Evolutionary conservation across 345 rosid genomes (phyloP).

Genomic region (Brassica rapa): DNA sequence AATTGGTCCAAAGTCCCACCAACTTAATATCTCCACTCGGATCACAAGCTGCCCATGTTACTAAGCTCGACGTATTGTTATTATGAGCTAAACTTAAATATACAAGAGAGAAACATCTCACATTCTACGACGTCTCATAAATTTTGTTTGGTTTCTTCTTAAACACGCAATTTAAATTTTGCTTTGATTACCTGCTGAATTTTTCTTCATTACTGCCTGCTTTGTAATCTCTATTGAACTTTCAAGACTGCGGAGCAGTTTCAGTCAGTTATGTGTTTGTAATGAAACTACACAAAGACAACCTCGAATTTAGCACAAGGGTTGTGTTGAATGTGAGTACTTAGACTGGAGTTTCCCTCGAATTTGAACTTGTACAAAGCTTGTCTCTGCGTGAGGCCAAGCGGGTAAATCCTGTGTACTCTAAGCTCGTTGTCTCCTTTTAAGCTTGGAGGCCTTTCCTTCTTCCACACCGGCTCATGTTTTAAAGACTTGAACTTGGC

Average conservation of each 20-base stretch:
- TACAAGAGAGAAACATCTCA: not conserved
- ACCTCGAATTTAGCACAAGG: slow-evolving; percentile 87
- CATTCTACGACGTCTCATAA: not conserved
- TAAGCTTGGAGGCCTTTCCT: slow-evolving; percentile 78
- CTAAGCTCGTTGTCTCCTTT: slow-evolving; percentile 65
- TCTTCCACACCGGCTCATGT: slow-evolving; percentile 78
- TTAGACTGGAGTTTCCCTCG: slow-evolving; percentile 55
- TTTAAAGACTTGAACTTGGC: slow-evolving; percentile 65
- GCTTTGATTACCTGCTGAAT: not conserved
- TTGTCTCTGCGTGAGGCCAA: slow-evolving; percentile 87
- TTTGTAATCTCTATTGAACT: too few relatives aligned
- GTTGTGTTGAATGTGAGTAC: slow-evolving; percentile 56
- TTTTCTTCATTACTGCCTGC: not conserved
- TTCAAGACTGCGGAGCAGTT: not conserved
- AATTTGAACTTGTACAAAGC: slow-evolving; percentile 78
- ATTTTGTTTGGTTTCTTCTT: not conserved
- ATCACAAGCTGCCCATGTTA: not conserved
- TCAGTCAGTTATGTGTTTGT: not conserved
- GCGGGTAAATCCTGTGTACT: slow-evolving; percentile 71
- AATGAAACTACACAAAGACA: slow-evolving; percentile 61
- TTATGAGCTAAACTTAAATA: not conserved
- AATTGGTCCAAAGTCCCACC: not conserved
- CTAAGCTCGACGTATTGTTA: not conserved
- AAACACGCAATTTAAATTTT: not conserved
- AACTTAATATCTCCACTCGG: not conserved